These are phyloP conservation scores for Crassisporium funariophilum DNA, from an alignment of 768 basidiomycete species.

Conservation along the genomic window DNA sequence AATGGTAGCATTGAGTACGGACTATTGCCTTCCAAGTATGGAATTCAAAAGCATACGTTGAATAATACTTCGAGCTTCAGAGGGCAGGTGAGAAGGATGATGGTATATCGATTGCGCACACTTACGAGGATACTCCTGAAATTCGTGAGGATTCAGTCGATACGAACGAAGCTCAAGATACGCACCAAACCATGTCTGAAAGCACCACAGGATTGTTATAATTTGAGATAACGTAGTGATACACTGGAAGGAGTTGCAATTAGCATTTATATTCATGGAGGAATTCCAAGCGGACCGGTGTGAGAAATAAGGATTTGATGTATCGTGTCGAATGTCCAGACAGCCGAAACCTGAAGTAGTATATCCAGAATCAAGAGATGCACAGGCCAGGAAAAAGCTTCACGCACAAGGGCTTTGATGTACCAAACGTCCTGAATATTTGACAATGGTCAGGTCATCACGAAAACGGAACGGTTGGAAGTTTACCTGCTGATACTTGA, in stretches of 20 bases:
- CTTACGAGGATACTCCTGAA: slow-evolving; percentile 54
- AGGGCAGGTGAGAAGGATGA: slow-evolving; percentile 1
- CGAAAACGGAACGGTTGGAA: too few relatives aligned
- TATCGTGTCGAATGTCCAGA: slow-evolving; percentile 51
- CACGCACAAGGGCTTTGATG: slow-evolving; percentile 49
- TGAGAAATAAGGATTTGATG: slow-evolving; percentile 60
- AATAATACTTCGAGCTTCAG: slow-evolving; percentile 57
- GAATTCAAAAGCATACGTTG: slow-evolving; percentile 39
- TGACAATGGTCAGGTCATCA: slow-evolving; percentile 8
- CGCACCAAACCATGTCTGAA: slow-evolving; percentile 49
- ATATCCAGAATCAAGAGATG: not conserved
- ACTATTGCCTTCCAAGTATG: not conserved
- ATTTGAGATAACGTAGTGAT: slow-evolving; percentile 54
- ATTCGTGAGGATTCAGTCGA: slow-evolving; percentile 2
- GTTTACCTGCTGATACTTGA: slow-evolving; percentile 47
- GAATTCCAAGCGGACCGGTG: slow-evolving; percentile 35
- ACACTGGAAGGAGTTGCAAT: slow-evolving; percentile 44
- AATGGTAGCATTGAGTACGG: not conserved
- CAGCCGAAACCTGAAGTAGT: slow-evolving; percentile 41
- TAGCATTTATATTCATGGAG: not conserved
- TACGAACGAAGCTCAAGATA: slow-evolving; percentile 3
- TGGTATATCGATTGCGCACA: not conserved
- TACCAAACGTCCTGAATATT: slow-evolving; percentile 49
- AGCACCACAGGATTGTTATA: slow-evolving; percentile 45
- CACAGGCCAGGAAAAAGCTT: not conserved